phyloP scores from a whole-genome alignment of 805 yeast genomes.

The Yamadazyma paraphyllophila region DNA sequence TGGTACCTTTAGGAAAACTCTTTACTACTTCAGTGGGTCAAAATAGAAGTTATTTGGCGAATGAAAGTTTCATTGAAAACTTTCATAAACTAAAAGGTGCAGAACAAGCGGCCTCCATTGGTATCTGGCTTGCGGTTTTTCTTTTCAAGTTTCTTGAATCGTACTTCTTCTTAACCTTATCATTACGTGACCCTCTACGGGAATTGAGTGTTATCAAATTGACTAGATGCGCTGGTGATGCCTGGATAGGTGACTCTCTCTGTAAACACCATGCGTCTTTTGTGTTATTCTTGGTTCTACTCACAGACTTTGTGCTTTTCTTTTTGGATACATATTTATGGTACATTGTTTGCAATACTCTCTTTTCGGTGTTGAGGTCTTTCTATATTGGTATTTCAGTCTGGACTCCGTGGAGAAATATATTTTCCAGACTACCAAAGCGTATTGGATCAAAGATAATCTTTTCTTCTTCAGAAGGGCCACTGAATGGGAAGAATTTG shows the following conservation, averaged over 20 bases:
- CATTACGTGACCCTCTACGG: slow-evolving; percentile 70
- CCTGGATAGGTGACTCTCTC: slow-evolving; percentile 47
- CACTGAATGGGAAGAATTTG: slow-evolving; percentile 48
- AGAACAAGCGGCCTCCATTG: slow-evolving; percentile 59
- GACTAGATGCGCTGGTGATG: slow-evolving; percentile 61
- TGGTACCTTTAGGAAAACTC: slow-evolving; percentile 59
- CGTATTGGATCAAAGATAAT: slow-evolving; percentile 71
- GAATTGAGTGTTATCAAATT: slow-evolving; percentile 59
- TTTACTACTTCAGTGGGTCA: slow-evolving; percentile 33
- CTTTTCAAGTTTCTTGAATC: slow-evolving; percentile 71
- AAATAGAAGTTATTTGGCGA: slow-evolving; percentile 48
- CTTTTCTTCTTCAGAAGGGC: slow-evolving; percentile 37
- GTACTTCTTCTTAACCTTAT: slow-evolving; percentile 70
- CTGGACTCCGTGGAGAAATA: slow-evolving; percentile 88
- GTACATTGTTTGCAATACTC: slow-evolving; percentile 80
- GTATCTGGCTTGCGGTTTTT: slow-evolving; percentile 68
- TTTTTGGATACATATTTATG: slow-evolving; percentile 81
- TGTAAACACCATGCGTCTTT: slow-evolving; percentile 60
- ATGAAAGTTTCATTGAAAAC: slow-evolving; percentile 57
- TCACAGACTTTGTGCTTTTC: slow-evolving; percentile 67
- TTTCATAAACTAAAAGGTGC: slow-evolving; percentile 53
- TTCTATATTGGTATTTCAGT: slow-evolving; percentile 75
- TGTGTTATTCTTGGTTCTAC: slow-evolving; percentile 49
- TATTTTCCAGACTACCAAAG: slow-evolving; percentile 72
- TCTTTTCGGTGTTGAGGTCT: slow-evolving; percentile 69